These are phyloP conservation scores for Musa acuminata DNA, from an alignment of 176 grass and related monocot species.

Conservation along the genomic window DNA sequence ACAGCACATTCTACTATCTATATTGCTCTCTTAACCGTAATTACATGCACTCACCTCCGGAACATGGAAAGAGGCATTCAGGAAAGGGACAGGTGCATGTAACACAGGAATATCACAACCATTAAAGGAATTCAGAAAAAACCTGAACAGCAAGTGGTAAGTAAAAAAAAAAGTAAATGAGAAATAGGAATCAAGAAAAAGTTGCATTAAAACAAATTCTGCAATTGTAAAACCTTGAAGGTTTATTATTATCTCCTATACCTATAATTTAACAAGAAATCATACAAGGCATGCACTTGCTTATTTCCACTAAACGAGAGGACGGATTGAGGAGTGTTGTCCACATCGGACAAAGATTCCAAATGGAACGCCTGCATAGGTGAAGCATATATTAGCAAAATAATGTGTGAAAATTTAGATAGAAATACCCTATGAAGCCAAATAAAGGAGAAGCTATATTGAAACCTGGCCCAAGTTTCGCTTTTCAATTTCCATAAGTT, in stretches of 20 bases:
- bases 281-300: slow-evolving; percentile 76
- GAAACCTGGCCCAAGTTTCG: slow-evolving; percentile 72
- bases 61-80: slow-evolving; percentile 61
- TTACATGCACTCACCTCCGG: slow-evolving; percentile 38
- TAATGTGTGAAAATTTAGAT: slow-evolving; percentile 1
- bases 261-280: slow-evolving; percentile 86
- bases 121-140: slow-evolving; percentile 47
- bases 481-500: slow-evolving; percentile 79
- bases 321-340: slow-evolving; percentile 70
- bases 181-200: too few species aligned
- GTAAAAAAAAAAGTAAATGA: neutral
- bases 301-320: slow-evolving; percentile 59
- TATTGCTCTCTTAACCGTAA: neutral
- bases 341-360: slow-evolving; percentile 60
- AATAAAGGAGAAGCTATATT: neutral
- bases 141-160: slow-evolving; percentile 29
- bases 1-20: too few species aligned
- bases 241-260: slow-evolving; percentile 5
- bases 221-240: neutral
- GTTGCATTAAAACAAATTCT: neutral
- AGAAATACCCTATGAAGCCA: neutral
- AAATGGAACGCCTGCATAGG: slow-evolving; percentile 50
- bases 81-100: slow-evolving; percentile 63
- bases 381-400: neutral
- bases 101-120: slow-evolving; percentile 59